These are phyloP conservation scores for Prunus dulcis DNA, from an alignment of 306 rosid genomes.

Conservation along the genomic window DNA sequence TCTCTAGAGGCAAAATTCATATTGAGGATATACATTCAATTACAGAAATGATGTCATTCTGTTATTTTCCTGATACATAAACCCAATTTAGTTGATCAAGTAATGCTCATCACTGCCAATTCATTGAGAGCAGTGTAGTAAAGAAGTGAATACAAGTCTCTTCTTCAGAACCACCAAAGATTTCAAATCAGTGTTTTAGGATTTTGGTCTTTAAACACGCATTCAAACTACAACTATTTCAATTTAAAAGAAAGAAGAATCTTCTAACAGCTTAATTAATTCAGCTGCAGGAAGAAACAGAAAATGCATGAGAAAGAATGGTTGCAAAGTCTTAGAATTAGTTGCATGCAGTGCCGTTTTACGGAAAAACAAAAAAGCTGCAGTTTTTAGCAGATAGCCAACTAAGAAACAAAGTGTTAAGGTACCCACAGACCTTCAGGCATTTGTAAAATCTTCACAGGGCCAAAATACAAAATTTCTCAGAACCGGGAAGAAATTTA, in stretches of 20 bases:
- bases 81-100: neutral
- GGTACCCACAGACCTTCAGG: neutral
- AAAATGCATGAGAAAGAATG: neutral
- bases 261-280: neutral
- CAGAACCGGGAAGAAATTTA: neutral
- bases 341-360: slow-evolving; percentile 1
- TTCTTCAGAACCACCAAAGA: neutral
- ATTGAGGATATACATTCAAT: no score
- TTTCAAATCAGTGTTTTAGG: neutral
- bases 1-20: neutral
- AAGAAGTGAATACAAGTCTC: no score
- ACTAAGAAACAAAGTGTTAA: neutral
- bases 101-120: neutral
- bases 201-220: neutral
- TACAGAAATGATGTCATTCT: no score
- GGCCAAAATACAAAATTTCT: neutral
- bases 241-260: neutral
- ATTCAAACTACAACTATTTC: neutral
- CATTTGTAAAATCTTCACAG: neutral
- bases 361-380: neutral
- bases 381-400: neutral
- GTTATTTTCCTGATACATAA: neutral
- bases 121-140: no score
- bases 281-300: neutral
- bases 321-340: neutral